phyloP scores from a whole-genome alignment of 1,284 basidiomycete species.

The Sporisorium scitamineum region DNA sequence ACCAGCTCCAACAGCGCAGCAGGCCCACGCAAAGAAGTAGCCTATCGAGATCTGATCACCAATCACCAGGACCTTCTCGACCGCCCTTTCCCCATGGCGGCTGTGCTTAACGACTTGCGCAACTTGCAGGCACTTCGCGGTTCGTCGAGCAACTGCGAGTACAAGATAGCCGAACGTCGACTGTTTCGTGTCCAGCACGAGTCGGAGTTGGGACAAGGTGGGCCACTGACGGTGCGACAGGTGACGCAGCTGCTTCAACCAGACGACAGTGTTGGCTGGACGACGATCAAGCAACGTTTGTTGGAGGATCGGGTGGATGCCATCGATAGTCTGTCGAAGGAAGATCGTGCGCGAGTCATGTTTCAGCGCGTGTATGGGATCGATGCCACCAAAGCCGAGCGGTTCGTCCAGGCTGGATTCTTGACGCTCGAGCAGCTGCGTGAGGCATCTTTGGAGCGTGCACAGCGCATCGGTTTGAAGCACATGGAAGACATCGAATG shows the following conservation, averaged over 20 bases:
- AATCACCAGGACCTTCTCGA: slow-evolving; percentile 33
- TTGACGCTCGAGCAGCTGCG: slow-evolving; percentile 32
- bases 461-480: slow-evolving; percentile 30
- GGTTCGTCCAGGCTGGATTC: slow-evolving; percentile 32
- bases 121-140: slow-evolving; percentile 33
- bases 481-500: slow-evolving; percentile 39
- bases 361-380: slow-evolving; percentile 38
- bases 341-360: slow-evolving; percentile 25
- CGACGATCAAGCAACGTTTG: slow-evolving; percentile 23
- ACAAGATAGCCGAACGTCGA: slow-evolving; percentile 39
- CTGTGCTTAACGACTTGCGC: slow-evolving; percentile 40
- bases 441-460: slow-evolving; percentile 32
- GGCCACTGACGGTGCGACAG: slow-evolving; percentile 23
- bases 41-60: slow-evolving; percentile 25
- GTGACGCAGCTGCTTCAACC: slow-evolving; percentile 25
- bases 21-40: slow-evolving; percentile 23
- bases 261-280: slow-evolving; percentile 43
- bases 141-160: slow-evolving; percentile 13
- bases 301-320: slow-evolving; percentile 21
- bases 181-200: slow-evolving; percentile 43
- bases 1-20: neutral
- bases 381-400: slow-evolving; percentile 28
- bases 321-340: slow-evolving; percentile 18
- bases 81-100: slow-evolving; percentile 33
- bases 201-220: slow-evolving; percentile 17